A percentile compares a stretch with the other conserved stretches of the same genome.
Conservation (phyloP, 345 rosid genomes). For the Gossypium thurberi region DNA sequence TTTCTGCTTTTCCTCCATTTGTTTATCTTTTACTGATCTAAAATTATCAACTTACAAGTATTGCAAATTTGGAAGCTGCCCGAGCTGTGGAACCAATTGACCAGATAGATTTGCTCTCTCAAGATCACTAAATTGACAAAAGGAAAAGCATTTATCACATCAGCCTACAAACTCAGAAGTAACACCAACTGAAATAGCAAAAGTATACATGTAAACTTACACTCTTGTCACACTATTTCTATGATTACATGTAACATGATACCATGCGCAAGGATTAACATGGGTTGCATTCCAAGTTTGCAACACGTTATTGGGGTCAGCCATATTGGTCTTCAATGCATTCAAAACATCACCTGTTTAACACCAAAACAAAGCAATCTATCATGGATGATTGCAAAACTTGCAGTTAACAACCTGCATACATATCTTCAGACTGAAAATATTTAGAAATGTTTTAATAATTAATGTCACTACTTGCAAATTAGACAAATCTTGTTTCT, state of each 20-base stretch:
- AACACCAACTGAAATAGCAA: neutral
- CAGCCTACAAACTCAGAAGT: neutral
- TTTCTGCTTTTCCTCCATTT: neutral
- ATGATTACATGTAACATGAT: constrained; percentile 72
- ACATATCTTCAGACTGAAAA: neutral
- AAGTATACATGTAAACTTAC: constrained; percentile 43
- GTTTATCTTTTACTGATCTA: neutral
- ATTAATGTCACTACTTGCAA: neutral
- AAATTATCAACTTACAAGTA: constrained; percentile 52
- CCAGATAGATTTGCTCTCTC: constrained; percentile 69
- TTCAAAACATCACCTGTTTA: constrained; percentile 76
- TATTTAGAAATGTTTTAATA: neutral
- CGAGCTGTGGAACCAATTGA: constrained; percentile 55
- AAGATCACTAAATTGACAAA: constrained; percentile 23
- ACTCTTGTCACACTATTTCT: constrained; percentile 67
- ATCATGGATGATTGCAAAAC: neutral
- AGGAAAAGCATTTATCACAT: neutral
- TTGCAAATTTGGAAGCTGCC: constrained; percentile 56
- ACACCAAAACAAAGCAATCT: constrained; percentile 4
- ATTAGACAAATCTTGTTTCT: neutral
- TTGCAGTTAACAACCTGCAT: neutral
- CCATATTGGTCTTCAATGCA: constrained; percentile 54
- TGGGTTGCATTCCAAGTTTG: constrained; percentile 86
- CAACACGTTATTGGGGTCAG: constrained; percentile 68
- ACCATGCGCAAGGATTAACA: constrained; percentile 81